Base-by-base conservation (phyloP, 139 green algal genomes). In the Desmodesmus armatus region DNA sequence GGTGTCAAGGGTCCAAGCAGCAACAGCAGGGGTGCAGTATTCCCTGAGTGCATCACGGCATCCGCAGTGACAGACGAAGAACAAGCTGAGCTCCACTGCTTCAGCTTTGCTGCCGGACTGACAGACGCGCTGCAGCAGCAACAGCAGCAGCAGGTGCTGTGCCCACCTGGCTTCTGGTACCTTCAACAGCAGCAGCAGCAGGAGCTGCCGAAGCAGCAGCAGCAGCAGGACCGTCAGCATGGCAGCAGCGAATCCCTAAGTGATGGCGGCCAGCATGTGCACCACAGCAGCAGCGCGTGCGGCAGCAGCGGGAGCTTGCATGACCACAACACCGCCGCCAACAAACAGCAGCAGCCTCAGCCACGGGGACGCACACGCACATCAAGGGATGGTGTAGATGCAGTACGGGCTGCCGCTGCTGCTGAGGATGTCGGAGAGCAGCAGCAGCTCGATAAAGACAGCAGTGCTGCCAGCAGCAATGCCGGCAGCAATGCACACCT, bases 21-120 rank as follows among this genome's bases (percentile, higher is more conserved):
- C 43, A 76, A 63, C 78, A 39, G 55, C n/a, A 29, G 62, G 4
- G 78, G 78, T 2, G 78, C 78, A 0, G 55, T 84, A 3, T 84
- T 84, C 15, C 78, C 78, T 3, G 78, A 73, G 44, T 40, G 78
- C 49, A 23, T 58, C 5, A 78, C 78, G 23, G 78, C 78, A 1
- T 77, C 62, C 37, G 78, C 37, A 29, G 78, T 84, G 3, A 77
- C 62, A n/a, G 78, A 77, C n/a, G 29, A 25, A 11, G 41, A 63
- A 7, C 43, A 66, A 41, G n/a, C 40, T n/a, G 75, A 82, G n/a
- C 11, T 9, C 21, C 35, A 41, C 15, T 72, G 76, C 76, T 13
- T 82, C 27, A 72, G 63, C 39, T 39, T 73, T 17, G 76, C 37
- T 80, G 47, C 27, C 31, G 44, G 44, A 67, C 15, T 53, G 47